A percentile compares a stretch with the other conserved stretches of the same genome.
These are phyloP conservation scores for Cladorrhinum sp. DNA, from an alignment of 2,329 filamentous ascomycete genomes.

Conservation along the genomic window DNA sequence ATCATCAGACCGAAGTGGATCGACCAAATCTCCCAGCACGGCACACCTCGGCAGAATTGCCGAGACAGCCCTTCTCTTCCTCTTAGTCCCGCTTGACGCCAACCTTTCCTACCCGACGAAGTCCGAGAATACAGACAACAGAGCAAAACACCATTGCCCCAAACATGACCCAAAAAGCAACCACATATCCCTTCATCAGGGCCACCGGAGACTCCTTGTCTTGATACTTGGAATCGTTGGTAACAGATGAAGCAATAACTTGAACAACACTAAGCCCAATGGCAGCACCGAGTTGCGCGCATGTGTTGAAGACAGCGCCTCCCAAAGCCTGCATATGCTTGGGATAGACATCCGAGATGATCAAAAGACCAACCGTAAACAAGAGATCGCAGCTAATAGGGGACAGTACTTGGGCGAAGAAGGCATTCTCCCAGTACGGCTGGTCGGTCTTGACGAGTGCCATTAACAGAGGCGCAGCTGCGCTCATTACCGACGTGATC, in stretches of 20 bases:
- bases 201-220: neutral
- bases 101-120: conserved; percentile 6
- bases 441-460: conserved; percentile 42
- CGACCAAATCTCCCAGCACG: too few relatives aligned
- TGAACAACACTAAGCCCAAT: conserved; percentile 11
- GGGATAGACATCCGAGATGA: conserved; percentile 13
- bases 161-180: conserved; percentile 15
- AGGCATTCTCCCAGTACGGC: conserved; percentile 44
- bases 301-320: conserved; percentile 13
- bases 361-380: conserved; percentile 13
- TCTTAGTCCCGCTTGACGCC: conserved; percentile 12
- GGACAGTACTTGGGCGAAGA: conserved; percentile 34
- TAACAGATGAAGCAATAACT: conserved; percentile 4
- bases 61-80: too few relatives aligned
- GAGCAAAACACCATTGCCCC: conserved; percentile 9
- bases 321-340: conserved; percentile 13
- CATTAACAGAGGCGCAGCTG: conserved; percentile 45
- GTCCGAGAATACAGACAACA: conserved; percentile 1
- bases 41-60: too few relatives aligned
- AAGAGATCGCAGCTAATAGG: conserved; percentile 34
- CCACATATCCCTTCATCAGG: conserved; percentile 9
- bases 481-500: conserved; percentile 35
- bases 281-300: conserved; percentile 7
- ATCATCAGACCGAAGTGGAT: too few relatives aligned
- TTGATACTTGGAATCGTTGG: neutral